A percentile compares a stretch with the other conserved stretches of the same genome.
Conservation (phyloP, 2,329 filamentous ascomycete genomes). For the Nemania diffusa region DNA sequence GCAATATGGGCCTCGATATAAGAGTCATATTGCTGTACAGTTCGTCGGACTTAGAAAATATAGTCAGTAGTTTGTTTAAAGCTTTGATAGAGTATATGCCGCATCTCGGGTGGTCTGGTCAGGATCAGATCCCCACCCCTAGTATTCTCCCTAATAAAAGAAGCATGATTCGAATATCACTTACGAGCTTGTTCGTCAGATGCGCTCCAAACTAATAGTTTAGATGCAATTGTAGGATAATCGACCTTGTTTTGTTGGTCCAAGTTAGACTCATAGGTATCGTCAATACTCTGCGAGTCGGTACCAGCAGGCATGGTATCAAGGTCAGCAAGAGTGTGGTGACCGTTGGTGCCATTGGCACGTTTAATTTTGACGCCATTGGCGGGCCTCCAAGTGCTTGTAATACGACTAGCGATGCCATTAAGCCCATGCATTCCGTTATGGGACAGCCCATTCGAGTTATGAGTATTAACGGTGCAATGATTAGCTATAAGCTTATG, state of each 20-base stretch:
- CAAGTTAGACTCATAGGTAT: neutral
- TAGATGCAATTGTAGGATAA: neutral
- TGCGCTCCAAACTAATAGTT: slow-evolving; percentile 48
- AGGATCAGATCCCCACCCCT: neutral
- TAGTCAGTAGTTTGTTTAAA: slow-evolving; percentile 5
- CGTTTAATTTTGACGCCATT: slow-evolving; percentile 1
- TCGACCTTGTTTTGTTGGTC: neutral
- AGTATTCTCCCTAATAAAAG: neutral
- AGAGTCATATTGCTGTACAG: slow-evolving; percentile 39
- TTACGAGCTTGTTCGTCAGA: slow-evolving; percentile 44
- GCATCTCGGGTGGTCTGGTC: neutral
- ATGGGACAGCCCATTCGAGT: slow-evolving; percentile 7
- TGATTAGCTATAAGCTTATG: slow-evolving; percentile 37
- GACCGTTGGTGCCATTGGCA: neutral
- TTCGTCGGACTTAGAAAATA: slow-evolving; percentile 32
- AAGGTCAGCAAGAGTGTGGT: neutral
- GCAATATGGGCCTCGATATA: slow-evolving; percentile 39
- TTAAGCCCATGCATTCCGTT: neutral
- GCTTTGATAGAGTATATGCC: neutral
- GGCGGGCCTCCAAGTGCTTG: neutral
- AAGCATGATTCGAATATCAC: neutral
- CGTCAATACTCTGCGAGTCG: slow-evolving; percentile 14
- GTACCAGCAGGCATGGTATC: slow-evolving; percentile 42
- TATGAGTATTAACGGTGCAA: slow-evolving; percentile 22
- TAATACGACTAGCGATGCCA: neutral